Percentiles rank a stretch among this genome's conserved stretches.
Evolutionary conservation across 768 basidiomycete species (phyloP).

Genomic region (Cyclocybe cylindracea): DNA sequence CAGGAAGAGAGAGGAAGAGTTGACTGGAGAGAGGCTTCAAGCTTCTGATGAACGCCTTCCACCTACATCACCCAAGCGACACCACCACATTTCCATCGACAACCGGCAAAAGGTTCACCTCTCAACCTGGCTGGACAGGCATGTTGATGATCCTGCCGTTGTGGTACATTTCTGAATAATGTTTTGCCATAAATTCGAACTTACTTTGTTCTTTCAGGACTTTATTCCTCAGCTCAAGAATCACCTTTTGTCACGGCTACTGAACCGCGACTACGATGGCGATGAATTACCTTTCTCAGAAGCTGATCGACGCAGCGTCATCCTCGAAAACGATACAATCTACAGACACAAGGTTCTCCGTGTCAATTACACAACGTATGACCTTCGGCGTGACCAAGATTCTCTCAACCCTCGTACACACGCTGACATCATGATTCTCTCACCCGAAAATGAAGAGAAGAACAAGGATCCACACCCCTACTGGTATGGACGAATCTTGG

Average conservation of each 20-base stretch:
- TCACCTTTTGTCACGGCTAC: slow-evolving; percentile 28
- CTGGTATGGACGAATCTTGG: slow-evolving; percentile 33
- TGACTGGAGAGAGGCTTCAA: not conserved
- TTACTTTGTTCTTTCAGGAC: slow-evolving; percentile 14
- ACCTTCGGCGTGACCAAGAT: slow-evolving; percentile 42
- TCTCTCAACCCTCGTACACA: slow-evolving; percentile 37
- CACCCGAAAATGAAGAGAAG: slow-evolving; percentile 14
- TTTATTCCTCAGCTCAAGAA: slow-evolving; percentile 29
- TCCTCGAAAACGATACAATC: slow-evolving; percentile 15
- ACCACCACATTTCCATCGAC: slow-evolving; percentile 5
- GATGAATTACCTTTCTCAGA: slow-evolving; percentile 17
- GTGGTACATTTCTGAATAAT: slow-evolving; percentile 17
- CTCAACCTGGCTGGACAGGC: slow-evolving; percentile 6
- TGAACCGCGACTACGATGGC: slow-evolving; percentile 17
- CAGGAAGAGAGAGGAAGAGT: too few species aligned
- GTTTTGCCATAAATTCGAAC: not conserved
- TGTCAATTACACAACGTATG: slow-evolving; percentile 30
- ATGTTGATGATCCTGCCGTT: slow-evolving; percentile 22
- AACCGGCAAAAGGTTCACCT: slow-evolving; percentile 1
- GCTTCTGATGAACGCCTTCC: not conserved
- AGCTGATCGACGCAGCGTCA: slow-evolving; percentile 5
- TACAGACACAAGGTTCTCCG: slow-evolving; percentile 25
- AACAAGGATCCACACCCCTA: slow-evolving; percentile 21
- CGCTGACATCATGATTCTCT: slow-evolving; percentile 34
- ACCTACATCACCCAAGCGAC: slow-evolving; percentile 9